phyloP scores from a whole-genome alignment of 495 filamentous ascomycete species.

The Filosporella fistucella region DNA sequence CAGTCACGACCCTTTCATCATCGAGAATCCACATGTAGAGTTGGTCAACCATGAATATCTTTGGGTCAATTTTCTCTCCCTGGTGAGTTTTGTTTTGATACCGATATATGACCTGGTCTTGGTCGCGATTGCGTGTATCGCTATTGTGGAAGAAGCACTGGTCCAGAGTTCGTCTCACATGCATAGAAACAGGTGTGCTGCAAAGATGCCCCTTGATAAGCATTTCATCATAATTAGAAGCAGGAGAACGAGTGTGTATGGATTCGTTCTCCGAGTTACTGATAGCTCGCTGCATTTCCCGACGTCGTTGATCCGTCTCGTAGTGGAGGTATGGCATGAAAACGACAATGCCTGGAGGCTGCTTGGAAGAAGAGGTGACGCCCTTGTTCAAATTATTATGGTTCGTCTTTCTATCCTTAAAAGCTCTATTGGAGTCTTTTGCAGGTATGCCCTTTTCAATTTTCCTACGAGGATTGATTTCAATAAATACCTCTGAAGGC shows the following conservation, averaged over 20 bases:
- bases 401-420: conserved; percentile 23
- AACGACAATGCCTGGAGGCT: conserved; percentile 1
- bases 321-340: conserved; percentile 67
- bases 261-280: conserved; percentile 27
- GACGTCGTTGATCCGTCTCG: conserved; percentile 50
- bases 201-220: conserved; percentile 55
- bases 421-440: conserved; percentile 18
- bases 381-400: no score
- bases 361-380: not conserved
- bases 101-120: conserved; percentile 65
- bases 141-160: conserved; percentile 69
- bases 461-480: not conserved
- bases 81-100: conserved; percentile 39
- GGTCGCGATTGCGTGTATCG: conserved; percentile 58
- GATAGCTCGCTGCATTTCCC: conserved; percentile 56
- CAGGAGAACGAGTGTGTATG: conserved; percentile 22
- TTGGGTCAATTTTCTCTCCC: conserved; percentile 45
- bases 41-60: conserved; percentile 72
- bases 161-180: conserved; percentile 62
- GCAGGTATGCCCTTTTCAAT: conserved; percentile 9
- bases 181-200: conserved; percentile 45
- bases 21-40: conserved; percentile 67
- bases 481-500: no score
- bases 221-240: conserved; percentile 50
- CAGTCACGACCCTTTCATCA: conserved; percentile 57